phyloP scores from a whole-genome alignment of 495 filamentous ascomycete genomes.

The Aspergillus ostianus region DNA sequence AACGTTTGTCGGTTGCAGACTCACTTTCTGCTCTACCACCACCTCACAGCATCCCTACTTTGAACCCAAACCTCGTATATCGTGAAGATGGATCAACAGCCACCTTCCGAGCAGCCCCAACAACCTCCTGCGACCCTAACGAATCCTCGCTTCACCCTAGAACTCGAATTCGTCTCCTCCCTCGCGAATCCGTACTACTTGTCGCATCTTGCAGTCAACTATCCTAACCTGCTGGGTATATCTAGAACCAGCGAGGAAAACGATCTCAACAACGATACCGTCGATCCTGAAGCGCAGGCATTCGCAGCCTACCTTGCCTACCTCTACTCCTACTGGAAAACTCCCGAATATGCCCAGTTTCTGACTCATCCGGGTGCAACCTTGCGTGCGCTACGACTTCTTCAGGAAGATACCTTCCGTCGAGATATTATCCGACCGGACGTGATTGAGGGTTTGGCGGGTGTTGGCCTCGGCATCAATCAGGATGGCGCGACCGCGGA shows the following conservation, averaged over 20 bases:
- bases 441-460: conserved; percentile 60
- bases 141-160: conserved; percentile 43
- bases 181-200: conserved; percentile 83
- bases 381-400: conserved; percentile 74
- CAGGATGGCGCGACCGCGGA: conserved; percentile 21
- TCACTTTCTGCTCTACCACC: neutral
- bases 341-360: conserved; percentile 80
- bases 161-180: conserved; percentile 75
- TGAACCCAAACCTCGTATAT: neutral
- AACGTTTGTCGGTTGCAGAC: neutral
- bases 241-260: conserved; percentile 34
- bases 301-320: conserved; percentile 83
- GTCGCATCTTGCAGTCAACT: conserved; percentile 70
- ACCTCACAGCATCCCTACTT: neutral
- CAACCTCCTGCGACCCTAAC: conserved; percentile 39
- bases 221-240: conserved; percentile 49
- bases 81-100: conserved; percentile 18
- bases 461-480: conserved; percentile 47
- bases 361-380: conserved; percentile 79
- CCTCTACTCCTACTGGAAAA: conserved; percentile 76
- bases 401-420: conserved; percentile 82
- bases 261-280: conserved; percentile 41
- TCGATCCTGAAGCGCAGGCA: conserved; percentile 53
- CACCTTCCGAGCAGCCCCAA: conserved; percentile 17
- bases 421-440: conserved; percentile 77